phyloP scores from a whole-genome alignment of 257 asterid species.

The Nicotiana attenuata region DNA sequence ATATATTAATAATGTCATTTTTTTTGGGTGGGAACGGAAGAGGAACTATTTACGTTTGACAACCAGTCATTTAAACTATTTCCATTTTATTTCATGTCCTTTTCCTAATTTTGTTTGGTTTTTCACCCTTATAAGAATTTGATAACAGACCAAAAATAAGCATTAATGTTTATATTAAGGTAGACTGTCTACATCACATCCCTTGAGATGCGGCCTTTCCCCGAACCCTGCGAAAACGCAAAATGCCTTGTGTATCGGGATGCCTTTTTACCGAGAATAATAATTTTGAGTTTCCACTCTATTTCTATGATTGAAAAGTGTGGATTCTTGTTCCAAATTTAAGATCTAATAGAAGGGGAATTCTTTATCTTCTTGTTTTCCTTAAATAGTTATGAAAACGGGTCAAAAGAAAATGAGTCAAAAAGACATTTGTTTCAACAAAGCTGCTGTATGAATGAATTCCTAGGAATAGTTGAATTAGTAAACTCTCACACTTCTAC shows the following conservation, averaged over 20 bases:
- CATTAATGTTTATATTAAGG: no score
- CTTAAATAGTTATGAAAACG: neutral
- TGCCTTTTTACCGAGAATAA: no score
- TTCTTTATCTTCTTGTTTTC: neutral
- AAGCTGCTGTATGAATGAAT: neutral
- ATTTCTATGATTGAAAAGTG: neutral
- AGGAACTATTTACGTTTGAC: neutral
- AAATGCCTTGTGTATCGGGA: no score
- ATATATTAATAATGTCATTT: neutral
- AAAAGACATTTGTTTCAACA: neutral
- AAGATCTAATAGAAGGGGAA: neutral
- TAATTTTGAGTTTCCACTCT: neutral
- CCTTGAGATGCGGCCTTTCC: no score
- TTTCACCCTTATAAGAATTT: neutral
- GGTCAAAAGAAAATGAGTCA: constrained; percentile 7
- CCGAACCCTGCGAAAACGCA: no score
- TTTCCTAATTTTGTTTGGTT: neutral
- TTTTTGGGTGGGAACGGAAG: neutral
- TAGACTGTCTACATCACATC: no score
- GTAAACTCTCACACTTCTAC: neutral
- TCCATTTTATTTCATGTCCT: neutral
- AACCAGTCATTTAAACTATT: neutral
- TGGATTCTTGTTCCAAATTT: neutral
- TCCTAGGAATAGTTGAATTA: neutral
- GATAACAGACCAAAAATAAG: neutral